These are phyloP conservation scores for Nectriaceae sp. DNA, from an alignment of 2,329 filamentous ascomycete genomes.

Conservation along the genomic window DNA sequence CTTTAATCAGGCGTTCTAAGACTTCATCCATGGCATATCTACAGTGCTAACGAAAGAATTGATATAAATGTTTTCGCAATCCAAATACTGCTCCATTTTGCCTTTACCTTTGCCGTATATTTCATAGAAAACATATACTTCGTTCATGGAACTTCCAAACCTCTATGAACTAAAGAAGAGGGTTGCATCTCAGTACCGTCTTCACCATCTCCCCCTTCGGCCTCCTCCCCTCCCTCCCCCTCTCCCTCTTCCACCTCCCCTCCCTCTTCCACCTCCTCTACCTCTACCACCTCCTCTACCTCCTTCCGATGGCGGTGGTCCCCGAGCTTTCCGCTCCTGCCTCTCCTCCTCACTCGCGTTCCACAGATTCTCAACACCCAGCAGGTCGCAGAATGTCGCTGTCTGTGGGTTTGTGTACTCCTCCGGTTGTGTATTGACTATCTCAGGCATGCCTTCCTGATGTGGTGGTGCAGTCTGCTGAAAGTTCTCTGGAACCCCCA, in stretches of 20 bases:
- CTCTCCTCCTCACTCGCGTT: conserved; percentile 73
- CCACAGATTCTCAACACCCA: conserved; percentile 77
- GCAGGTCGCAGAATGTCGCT: conserved; percentile 72
- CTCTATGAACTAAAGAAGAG: too few relatives aligned
- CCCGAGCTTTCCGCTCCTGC: conserved; percentile 55
- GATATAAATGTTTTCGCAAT: too few relatives aligned
- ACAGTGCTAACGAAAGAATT: too few relatives aligned
- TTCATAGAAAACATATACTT: too few relatives aligned
- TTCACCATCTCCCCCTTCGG: conserved; percentile 24
- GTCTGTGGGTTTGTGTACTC: conserved; percentile 93
- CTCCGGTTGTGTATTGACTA: conserved; percentile 62
- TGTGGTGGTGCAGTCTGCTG: conserved; percentile 73
- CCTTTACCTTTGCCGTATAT: too few relatives aligned
- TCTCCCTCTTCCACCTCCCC: conserved; percentile 40
- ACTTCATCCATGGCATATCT: too few relatives aligned
- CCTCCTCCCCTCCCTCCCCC: conserved; percentile 38
- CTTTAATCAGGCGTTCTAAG: too few relatives aligned
- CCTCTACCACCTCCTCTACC: conserved; percentile 40
- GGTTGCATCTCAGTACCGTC: background rate
- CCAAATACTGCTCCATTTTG: too few relatives aligned
- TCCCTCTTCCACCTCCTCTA: conserved; percentile 36
- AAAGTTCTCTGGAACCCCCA: conserved; percentile 80
- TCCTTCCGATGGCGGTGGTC: conserved; percentile 50
- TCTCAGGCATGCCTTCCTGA: conserved; percentile 56
- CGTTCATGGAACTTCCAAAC: too few relatives aligned